A percentile compares a stretch with the other conserved stretches of the same genome.
Conservation (phyloP, 768 basidiomycete genomes). For the Calocera viscosa region DNA sequence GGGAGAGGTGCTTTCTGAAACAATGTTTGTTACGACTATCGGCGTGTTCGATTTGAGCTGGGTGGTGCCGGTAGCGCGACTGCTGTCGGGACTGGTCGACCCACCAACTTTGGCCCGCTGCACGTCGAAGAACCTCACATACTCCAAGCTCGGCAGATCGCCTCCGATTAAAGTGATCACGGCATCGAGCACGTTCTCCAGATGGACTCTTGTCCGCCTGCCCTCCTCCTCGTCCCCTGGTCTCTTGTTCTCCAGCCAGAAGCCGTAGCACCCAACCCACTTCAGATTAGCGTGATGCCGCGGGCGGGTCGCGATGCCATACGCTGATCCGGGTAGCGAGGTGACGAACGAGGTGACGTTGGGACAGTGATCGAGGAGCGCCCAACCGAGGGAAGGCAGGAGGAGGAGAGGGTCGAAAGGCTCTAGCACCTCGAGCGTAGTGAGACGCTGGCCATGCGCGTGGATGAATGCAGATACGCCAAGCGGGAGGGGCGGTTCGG, state of each 20-base stretch:
- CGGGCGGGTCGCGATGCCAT: neutral
- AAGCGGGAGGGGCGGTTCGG: neutral
- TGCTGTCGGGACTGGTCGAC: too few relatives aligned
- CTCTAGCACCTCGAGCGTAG: neutral
- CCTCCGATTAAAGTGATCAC: neutral
- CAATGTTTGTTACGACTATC: too few relatives aligned
- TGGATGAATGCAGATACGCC: neutral
- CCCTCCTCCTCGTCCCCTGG: neutral
- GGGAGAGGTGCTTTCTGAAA: too few relatives aligned
- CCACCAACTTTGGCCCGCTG: too few relatives aligned
- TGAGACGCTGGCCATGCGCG: neutral
- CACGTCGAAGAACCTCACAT: neutral
- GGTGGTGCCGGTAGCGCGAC: too few relatives aligned
- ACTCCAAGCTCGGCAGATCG: neutral
- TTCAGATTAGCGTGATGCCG: neutral
- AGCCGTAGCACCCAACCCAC: neutral
- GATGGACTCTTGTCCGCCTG: neutral
- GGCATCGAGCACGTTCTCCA: neutral
- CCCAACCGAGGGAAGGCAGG: neutral
- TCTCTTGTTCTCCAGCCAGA: neutral
- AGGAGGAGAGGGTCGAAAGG: neutral
- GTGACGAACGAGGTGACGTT: neutral
- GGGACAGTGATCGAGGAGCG: neutral
- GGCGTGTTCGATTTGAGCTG: too few relatives aligned
- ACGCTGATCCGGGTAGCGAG: neutral